Evolutionary conservation across 2,329 filamentous ascomycete species (phyloP).

Genomic region (Thermothelomyces thermophilus): DNA sequence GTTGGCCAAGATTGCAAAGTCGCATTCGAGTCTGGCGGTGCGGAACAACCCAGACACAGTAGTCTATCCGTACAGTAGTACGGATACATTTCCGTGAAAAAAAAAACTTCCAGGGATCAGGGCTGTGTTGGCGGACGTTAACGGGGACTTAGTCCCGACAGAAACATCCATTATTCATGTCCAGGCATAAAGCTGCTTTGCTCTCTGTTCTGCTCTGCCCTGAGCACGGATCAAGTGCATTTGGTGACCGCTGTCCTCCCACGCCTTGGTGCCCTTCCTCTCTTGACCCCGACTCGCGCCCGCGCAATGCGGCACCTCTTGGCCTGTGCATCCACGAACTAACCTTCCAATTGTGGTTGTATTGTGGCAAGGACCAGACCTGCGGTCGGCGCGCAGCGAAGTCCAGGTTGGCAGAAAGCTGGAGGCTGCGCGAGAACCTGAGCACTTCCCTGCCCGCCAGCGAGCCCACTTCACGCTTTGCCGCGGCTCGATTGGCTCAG

Average conservation of each 20-base stretch:
- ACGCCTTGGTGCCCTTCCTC: too few relatives aligned
- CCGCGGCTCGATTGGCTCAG: slow-evolving; percentile 16
- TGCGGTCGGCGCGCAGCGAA: neutral
- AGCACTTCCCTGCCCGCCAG: slow-evolving; percentile 6
- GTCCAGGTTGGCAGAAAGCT: neutral
- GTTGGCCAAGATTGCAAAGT: slow-evolving; percentile 13
- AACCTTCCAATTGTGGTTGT: neutral
- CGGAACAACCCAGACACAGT: neutral
- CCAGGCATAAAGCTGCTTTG: neutral
- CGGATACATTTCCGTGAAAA: too few relatives aligned
- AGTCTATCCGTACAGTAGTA: too few relatives aligned
- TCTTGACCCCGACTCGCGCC: neutral
- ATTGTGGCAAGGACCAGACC: slow-evolving; percentile 6
- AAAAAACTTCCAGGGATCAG: too few relatives aligned
- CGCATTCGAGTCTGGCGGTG: neutral
- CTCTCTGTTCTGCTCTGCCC: neutral
- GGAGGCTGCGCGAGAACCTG: slow-evolving; percentile 15
- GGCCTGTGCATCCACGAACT: slow-evolving; percentile 1
- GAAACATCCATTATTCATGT: neutral
- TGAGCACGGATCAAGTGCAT: neutral
- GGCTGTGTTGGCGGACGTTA: too few relatives aligned
- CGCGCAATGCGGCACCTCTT: slow-evolving; percentile 1
- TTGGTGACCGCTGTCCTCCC: neutral
- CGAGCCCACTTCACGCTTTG: slow-evolving; percentile 10
- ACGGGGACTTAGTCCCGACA: too few relatives aligned